These are phyloP conservation scores for Yamadazyma sp. DNA, from an alignment of 805 yeast species.

Conservation along the genomic window DNA sequence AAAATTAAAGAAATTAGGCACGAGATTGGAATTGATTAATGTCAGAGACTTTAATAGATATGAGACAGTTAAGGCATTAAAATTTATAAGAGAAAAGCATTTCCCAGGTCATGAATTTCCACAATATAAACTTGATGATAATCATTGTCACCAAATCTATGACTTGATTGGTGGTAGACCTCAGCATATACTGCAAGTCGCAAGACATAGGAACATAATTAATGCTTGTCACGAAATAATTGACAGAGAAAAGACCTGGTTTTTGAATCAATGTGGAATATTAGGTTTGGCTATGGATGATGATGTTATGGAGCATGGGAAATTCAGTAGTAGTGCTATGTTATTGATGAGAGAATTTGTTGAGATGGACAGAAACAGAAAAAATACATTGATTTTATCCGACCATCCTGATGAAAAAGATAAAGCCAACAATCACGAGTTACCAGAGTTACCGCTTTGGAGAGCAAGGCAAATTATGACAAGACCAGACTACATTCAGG, in stretches of 20 bases:
- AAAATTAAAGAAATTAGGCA: slow-evolving; percentile 65
- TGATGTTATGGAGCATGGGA: slow-evolving; percentile 83
- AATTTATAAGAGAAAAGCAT: slow-evolving; percentile 44
- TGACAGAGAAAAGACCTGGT: slow-evolving; percentile 83
- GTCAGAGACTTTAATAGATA: slow-evolving; percentile 58
- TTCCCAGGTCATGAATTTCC: slow-evolving; percentile 34
- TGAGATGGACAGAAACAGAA: slow-evolving; percentile 52
- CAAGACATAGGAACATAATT: slow-evolving; percentile 53
- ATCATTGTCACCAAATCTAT: slow-evolving; percentile 51
- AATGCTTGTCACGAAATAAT: slow-evolving; percentile 66
- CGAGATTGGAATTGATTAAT: slow-evolving; percentile 69
- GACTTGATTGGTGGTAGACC: slow-evolving; percentile 81
- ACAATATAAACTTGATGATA: slow-evolving; percentile 34
- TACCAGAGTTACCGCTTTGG: slow-evolving; percentile 81
- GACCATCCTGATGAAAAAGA: slow-evolving; percentile 29
- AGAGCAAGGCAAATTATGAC: slow-evolving; percentile 84
- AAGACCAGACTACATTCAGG: slow-evolving; percentile 73
- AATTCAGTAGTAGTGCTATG: slow-evolving; percentile 74
- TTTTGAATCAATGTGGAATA: slow-evolving; percentile 76
- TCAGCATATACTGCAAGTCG: slow-evolving; percentile 73
- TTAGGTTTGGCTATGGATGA: slow-evolving; percentile 81
- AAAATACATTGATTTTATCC: slow-evolving; percentile 22
- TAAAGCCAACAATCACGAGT: slow-evolving; percentile 39
- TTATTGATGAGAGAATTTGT: slow-evolving; percentile 67
- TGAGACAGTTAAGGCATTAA: slow-evolving; percentile 55